Evolutionary conservation across 495 filamentous ascomycete genomes (phyloP), one percentile per base, ranked within the genome.

Genomic region (Hypoxylon intermedium): DNA sequence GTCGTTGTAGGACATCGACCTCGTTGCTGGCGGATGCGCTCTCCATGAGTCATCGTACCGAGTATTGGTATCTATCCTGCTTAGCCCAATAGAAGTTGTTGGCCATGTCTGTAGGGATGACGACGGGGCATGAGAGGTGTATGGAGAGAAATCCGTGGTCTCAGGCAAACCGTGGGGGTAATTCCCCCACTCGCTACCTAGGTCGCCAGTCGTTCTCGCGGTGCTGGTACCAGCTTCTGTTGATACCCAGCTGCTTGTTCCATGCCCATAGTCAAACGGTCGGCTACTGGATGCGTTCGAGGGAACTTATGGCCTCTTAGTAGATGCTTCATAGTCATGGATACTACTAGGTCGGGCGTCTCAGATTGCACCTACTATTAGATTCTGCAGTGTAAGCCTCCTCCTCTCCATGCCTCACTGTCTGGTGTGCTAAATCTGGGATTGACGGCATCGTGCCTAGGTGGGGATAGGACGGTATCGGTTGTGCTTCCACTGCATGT

Each of bases 401-500:
- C 2, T 59, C 57, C 28, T 75, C 75, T 7, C 67, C 33, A 9
- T 72, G 45, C 33, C 78, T 78, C 67, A 78, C 77, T 6, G 77
- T 53, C 16, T 72, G 78, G 1, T 76, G 75, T 5, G 74, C 74
- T 72, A 82, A 79, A 54, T 68, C 77, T 45, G 78, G 72, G 48
- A 80, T 75, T 31, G 77, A 70, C n/a, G 79, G 72, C 72, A 83
- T 78, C 21, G 75, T 70, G 45, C 34, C 40, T 15, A 82, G 60
- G 18, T 75, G 72, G 26, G 78, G 74, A 57, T 80, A 83, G 20
- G 72, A 60, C 19, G 73, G 66, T 20, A 72, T 75, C 6, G 70
- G 53, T 49, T 76, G 78, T 23, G 78, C 68, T 24, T 82, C 80
- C 26, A 72, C 70, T 0, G 73, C 67, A 33, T 77, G 71, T 15